phyloP scores from a whole-genome alignment of 192 early-diverging fungal genomes.

The Diversispora epigaea region DNA sequence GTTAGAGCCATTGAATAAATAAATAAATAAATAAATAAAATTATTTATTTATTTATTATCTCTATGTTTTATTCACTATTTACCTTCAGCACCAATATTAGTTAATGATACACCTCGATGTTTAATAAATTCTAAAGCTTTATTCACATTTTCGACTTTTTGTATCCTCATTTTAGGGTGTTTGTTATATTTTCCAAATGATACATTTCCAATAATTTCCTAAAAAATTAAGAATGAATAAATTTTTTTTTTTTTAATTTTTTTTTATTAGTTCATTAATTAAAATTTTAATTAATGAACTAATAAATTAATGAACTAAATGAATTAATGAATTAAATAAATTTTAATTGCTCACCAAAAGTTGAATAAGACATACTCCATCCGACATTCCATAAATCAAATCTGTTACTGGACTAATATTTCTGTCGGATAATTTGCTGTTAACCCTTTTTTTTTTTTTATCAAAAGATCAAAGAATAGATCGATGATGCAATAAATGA shows the following conservation, averaged over 20 bases:
- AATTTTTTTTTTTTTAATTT: not conserved
- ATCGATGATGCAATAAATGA: not conserved
- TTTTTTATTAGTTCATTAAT: not conserved
- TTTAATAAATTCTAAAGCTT: conserved; percentile 90
- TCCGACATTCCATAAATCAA: conserved; percentile 45
- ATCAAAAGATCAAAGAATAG: not conserved
- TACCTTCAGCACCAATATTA: conserved; percentile 94
- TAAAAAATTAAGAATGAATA: conserved; percentile 34
- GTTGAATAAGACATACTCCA: conserved; percentile 58
- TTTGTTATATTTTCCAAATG: conserved; percentile 83
- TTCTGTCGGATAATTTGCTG: conserved; percentile 62
- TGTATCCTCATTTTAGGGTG: conserved; percentile 91
- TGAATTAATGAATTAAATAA: too few species aligned
- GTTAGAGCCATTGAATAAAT: too few species aligned
- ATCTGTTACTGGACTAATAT: conserved; percentile 47
- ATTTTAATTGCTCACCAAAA: conserved; percentile 47
- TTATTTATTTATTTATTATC: too few species aligned
- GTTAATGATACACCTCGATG: conserved; percentile 81
- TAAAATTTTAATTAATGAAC: not conserved
- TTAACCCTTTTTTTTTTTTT: conserved; percentile 76
- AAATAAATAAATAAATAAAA: too few species aligned
- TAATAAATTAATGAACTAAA: too few species aligned
- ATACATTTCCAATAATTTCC: conserved; percentile 94
- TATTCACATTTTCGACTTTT: conserved; percentile 93
- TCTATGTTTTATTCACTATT: too few species aligned